Percentiles rank a stretch among this genome's conserved stretches.
These are phyloP conservation scores for Suillus luteus DNA, from an alignment of 768 basidiomycete species.

Conservation along the genomic window DNA sequence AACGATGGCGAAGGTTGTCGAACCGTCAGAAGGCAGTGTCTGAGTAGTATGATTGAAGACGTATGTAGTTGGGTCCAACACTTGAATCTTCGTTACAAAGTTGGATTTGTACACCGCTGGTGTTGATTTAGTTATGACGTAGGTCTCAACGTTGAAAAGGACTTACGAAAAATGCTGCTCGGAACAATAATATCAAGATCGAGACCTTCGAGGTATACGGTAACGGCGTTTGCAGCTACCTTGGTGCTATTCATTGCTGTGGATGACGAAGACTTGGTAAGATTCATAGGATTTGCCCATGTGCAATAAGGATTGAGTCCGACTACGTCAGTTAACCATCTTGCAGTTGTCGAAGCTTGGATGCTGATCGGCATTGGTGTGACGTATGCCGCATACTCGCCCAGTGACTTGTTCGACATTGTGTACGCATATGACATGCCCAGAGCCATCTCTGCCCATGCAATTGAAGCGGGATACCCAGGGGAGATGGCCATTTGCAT, in stretches of 20 bases:
- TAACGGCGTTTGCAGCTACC: not conserved
- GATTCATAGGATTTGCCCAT: slow-evolving; percentile 24
- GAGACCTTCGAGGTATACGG: not conserved
- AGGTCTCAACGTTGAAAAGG: too few species aligned
- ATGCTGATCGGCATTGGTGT: slow-evolving; percentile 10
- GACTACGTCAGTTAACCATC: slow-evolving; percentile 28
- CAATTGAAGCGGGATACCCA: slow-evolving; percentile 8
- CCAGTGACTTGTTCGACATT: slow-evolving; percentile 3
- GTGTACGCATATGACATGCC: slow-evolving; percentile 3
- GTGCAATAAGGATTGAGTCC: slow-evolving; percentile 24
- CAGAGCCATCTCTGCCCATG: slow-evolving; percentile 8
- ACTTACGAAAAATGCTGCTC: slow-evolving; percentile 1
- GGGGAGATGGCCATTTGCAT: not conserved
- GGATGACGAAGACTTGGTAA: slow-evolving; percentile 11
- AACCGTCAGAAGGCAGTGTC: slow-evolving; percentile 20
- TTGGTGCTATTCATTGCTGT: not conserved
- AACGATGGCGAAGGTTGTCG: slow-evolving; percentile 20
- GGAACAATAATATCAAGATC: slow-evolving; percentile 1
- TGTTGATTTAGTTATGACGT: not conserved
- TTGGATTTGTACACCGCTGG: slow-evolving; percentile 1
- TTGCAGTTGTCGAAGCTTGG: slow-evolving; percentile 19
- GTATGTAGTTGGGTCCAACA: slow-evolving; percentile 12
- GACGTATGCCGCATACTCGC: slow-evolving; percentile 4
- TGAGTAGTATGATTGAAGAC: slow-evolving; percentile 28
- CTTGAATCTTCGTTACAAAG: slow-evolving; percentile 1